phyloP scores from a whole-genome alignment of 371 early-diverging fungal genomes.

The Circinella umbellata region DNA sequence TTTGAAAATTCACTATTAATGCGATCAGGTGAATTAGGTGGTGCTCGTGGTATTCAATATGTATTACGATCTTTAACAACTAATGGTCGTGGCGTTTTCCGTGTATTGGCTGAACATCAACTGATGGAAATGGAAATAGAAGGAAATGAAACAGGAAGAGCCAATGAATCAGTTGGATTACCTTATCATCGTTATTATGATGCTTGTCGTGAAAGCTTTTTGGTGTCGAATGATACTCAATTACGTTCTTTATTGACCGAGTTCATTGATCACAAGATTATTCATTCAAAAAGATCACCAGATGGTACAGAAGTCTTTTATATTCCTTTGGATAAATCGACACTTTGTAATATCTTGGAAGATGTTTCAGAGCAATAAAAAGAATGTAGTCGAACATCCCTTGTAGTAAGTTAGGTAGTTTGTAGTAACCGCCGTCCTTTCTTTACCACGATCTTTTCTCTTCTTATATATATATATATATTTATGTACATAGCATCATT shows the following conservation, averaged over 20 bases:
- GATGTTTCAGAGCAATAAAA: slow-evolving; percentile 36
- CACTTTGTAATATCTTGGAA: slow-evolving; percentile 67
- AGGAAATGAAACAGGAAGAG: slow-evolving; percentile 36
- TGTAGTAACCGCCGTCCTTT: too few relatives aligned
- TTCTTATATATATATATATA: not conserved
- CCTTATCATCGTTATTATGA: slow-evolving; percentile 67
- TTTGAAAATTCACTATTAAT: slow-evolving; percentile 80
- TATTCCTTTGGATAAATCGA: slow-evolving; percentile 75
- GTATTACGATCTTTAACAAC: slow-evolving; percentile 83
- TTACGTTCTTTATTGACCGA: slow-evolving; percentile 90
- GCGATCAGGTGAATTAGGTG: slow-evolving; percentile 55
- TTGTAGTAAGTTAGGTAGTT: too few relatives aligned
- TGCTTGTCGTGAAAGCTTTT: slow-evolving; percentile 80
- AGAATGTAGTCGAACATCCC: too few relatives aligned
- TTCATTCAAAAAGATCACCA: slow-evolving; percentile 63
- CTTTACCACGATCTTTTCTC: not conserved
- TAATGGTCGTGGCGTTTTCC: slow-evolving; percentile 85
- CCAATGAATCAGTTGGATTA: slow-evolving; percentile 57
- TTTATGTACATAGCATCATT: slow-evolving; percentile 6
- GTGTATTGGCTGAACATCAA: slow-evolving; percentile 74
- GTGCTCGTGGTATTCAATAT: slow-evolving; percentile 75
- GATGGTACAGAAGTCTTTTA: slow-evolving; percentile 84
- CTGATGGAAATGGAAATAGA: slow-evolving; percentile 61
- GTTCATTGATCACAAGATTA: slow-evolving; percentile 90
- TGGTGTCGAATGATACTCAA: slow-evolving; percentile 79